Conservation (phyloP, 2,329 filamentous ascomycete genomes). For the Fusarium algeriense region DNA sequence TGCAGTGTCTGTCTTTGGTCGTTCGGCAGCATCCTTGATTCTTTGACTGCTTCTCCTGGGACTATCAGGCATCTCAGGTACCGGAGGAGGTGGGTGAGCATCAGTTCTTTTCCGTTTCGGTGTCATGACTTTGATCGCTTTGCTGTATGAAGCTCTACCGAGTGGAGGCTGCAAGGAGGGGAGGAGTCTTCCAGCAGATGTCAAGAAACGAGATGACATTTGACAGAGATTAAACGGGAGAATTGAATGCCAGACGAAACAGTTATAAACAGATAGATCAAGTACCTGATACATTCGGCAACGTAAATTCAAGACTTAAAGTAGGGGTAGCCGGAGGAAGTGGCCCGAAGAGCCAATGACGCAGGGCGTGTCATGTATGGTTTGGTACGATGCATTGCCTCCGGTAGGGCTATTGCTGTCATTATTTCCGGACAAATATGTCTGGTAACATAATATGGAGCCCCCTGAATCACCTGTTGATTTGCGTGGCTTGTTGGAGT, state of each 20-base stretch:
- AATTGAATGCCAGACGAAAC: not conserved
- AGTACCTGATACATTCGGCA: not conserved
- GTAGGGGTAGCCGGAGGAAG: slow-evolving; percentile 36
- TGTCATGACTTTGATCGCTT: slow-evolving; percentile 49
- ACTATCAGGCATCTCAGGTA: slow-evolving; percentile 34
- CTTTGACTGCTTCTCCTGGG: slow-evolving; percentile 47
- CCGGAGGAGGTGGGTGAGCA: slow-evolving; percentile 37
- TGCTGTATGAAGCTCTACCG: slow-evolving; percentile 11
- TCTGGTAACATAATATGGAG: slow-evolving; percentile 11
- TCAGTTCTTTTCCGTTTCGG: slow-evolving; percentile 55
- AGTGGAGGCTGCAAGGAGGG: not conserved
- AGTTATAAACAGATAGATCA: not conserved
- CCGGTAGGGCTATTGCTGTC: slow-evolving; percentile 23
- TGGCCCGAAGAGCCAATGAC: slow-evolving; percentile 43
- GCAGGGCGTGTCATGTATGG: slow-evolving; percentile 47
- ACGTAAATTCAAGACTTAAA: slow-evolving; percentile 9
- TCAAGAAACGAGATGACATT: slow-evolving; percentile 19
- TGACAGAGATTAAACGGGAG: not conserved
- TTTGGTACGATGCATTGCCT: slow-evolving; percentile 14
- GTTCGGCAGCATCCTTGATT: slow-evolving; percentile 30
- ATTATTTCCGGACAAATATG: slow-evolving; percentile 28
- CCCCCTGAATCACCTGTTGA: slow-evolving; percentile 19
- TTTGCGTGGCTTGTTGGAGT: slow-evolving; percentile 11
- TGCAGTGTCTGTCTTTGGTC: slow-evolving; percentile 1
- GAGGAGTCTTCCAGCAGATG: slow-evolving; percentile 18